Percentiles rank a stretch among this genome's conserved stretches.
Conservation (phyloP, 2,329 filamentous ascomycete species). For the Periconia sp. region DNA sequence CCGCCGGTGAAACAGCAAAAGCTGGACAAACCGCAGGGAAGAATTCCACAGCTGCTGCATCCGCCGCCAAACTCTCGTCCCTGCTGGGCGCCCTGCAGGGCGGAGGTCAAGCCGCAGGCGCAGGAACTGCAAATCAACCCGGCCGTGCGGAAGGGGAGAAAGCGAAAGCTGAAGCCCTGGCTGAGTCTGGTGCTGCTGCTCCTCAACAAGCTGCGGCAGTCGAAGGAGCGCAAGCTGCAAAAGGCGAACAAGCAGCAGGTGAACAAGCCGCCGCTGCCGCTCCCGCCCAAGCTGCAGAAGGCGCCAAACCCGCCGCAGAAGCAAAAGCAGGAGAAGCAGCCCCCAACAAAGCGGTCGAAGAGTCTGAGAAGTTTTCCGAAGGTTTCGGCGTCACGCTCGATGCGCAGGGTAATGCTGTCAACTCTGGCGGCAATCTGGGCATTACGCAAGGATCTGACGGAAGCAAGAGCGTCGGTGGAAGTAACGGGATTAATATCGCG, state of each 20-base stretch:
- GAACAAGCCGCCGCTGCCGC: slow-evolving; percentile 3
- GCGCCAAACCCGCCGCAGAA: slow-evolving; percentile 1
- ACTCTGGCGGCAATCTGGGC: slow-evolving; percentile 35
- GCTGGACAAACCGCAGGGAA: background rate
- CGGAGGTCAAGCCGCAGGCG: slow-evolving; percentile 3
- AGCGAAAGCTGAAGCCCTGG: slow-evolving; percentile 12
- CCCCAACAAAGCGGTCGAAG: slow-evolving; percentile 30
- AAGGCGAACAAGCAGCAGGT: background rate
- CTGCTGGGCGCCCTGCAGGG: background rate
- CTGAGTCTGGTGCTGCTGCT: background rate
- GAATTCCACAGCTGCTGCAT: background rate
- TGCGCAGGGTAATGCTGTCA: slow-evolving; percentile 24
- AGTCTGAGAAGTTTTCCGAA: slow-evolving; percentile 34
- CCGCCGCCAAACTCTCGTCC: background rate
- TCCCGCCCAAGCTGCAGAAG: slow-evolving; percentile 1
- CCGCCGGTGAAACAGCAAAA: background rate
- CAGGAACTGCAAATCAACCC: slow-evolving; percentile 23
- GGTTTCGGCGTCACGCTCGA: slow-evolving; percentile 29
- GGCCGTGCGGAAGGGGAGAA: slow-evolving; percentile 26
- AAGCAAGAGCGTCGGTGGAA: slow-evolving; percentile 31
- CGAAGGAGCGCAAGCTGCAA: background rate
- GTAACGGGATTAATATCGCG: slow-evolving; percentile 35
- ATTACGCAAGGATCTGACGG: slow-evolving; percentile 36
- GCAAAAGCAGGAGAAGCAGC: slow-evolving; percentile 19
- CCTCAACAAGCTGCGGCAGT: slow-evolving; percentile 15